Conservation (phyloP, 1,284 basidiomycete species). For the Moesziomyces aphidis region DNA sequence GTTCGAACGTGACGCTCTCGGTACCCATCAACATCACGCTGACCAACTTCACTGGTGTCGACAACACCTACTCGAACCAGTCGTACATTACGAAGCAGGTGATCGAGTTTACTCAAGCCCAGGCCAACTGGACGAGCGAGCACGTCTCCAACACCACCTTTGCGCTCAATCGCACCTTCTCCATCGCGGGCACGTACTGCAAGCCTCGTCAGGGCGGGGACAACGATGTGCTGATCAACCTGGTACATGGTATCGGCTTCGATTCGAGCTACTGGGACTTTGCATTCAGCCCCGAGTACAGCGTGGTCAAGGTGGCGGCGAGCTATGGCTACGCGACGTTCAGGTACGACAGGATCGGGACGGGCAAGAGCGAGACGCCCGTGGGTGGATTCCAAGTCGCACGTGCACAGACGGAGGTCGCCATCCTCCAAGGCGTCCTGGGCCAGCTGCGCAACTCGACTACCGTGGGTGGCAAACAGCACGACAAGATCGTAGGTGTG, state of each 20-base stretch:
- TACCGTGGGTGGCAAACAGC: slow-evolving; percentile 31
- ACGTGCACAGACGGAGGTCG: slow-evolving; percentile 67
- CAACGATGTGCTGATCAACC: slow-evolving; percentile 29
- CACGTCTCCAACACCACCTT: slow-evolving; percentile 22
- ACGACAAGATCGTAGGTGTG: slow-evolving; percentile 53
- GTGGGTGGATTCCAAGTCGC: slow-evolving; percentile 60
- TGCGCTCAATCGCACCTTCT: slow-evolving; percentile 23
- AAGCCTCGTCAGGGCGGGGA: slow-evolving; percentile 16
- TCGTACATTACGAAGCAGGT: slow-evolving; percentile 44
- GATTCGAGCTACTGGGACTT: slow-evolving; percentile 52
- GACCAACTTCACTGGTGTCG: slow-evolving; percentile 37
- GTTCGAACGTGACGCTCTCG: slow-evolving; percentile 21
- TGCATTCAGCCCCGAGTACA: slow-evolving; percentile 22
- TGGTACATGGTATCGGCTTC: slow-evolving; percentile 53
- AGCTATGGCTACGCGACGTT: slow-evolving; percentile 54
- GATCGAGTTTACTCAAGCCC: slow-evolving; percentile 28
- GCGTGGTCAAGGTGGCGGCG: slow-evolving; percentile 46
- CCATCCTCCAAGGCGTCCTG: slow-evolving; percentile 65
- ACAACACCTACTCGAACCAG: slow-evolving; percentile 37
- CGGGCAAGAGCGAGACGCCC: slow-evolving; percentile 63
- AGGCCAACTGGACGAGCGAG: slow-evolving; percentile 32
- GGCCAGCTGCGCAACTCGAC: slow-evolving; percentile 49
- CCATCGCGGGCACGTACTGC: slow-evolving; percentile 46
- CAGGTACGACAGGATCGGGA: slow-evolving; percentile 68
- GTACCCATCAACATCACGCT: slow-evolving; percentile 31